Evolutionary conservation across 1,284 basidiomycete species (phyloP), one percentile per base, ranked within the genome.

Genomic region (Puccinia polysora): DNA sequence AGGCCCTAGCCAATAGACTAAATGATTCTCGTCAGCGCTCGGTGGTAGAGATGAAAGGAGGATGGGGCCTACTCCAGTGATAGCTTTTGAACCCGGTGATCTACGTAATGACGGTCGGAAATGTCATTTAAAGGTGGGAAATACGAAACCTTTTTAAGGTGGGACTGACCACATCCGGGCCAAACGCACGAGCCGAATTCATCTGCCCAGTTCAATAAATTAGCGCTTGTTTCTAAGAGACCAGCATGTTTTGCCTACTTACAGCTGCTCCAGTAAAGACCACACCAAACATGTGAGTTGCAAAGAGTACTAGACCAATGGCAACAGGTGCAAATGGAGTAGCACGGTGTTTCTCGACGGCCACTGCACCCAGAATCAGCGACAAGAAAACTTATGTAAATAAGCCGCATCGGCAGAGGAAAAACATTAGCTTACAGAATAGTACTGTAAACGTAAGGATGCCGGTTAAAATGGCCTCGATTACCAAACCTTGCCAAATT

Each of bases 261-360:
- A 76, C 74, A 18, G 69, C 64, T 23, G 74, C 75, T 18, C 75
- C 74, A 10, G 75, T 76, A 36, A 65, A 75, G 1, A 67, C 28
- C 12, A 76, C 63, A 8, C 68, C 75, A 14, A 71, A 65, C 25
- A 76, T 73, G 32, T 76, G 75, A 28, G 73, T 65, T 18, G 59
- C 65, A 65, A 76, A 76, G 12, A 76, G 68, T 8, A 75, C 74
- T 0, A 74, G 49, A 5, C 74, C 75, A 34, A 75, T 75, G 10
- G 70, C 75, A 18, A 74, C 43, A 15, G 75, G 73, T n/a, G 73
- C 73, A 23, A 74, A 60, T 10, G 69, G 62, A 36, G 73, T 73
- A 20, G 65, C 62, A 36, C 65, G 53, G 58, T 75, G 74, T 65
- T 76, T 76, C 65, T 75, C 74, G n/a, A 74, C 74, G 30, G 75